Evolutionary conservation across 1,284 basidiomycete species (phyloP), one percentile per base, ranked within the genome.

Genomic region (Anthracocystis walkeri): DNA sequence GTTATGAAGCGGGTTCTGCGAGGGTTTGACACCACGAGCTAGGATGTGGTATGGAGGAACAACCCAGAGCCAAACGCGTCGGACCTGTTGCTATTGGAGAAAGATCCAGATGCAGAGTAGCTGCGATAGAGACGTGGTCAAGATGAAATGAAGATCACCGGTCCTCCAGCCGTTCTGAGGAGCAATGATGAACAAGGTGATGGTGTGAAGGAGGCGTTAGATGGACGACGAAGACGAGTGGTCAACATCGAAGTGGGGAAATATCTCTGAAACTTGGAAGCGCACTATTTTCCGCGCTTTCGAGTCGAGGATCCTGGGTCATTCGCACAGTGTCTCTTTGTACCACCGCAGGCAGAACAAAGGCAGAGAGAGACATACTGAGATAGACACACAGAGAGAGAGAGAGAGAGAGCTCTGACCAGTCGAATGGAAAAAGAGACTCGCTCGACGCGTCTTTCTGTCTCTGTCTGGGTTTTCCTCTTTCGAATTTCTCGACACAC

Each of bases 271-370:
- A 42, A 21, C 41, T n/a, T 42, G 18, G n/a, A n/a, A 11, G 18
- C 18, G 40, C 23, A 25, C 44, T 45, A 10, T 35, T 35, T 14
- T 35, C 33, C 33, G 33, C 33, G 33, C 33, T 35, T 18, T 49
- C 27, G 46, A 49, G 27, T 14, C 27, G 46, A 35, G 35, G 35
- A 49, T 49, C 48, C 48, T 49, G 48, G 48, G 48, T 49, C 27
- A 29, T 29, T 18, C 27, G 27, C 16, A 31, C 48, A 20, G 25
- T 14, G 4, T 23, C 4, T 12, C 29, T 18, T 29, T 49, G 48
- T 49, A 31, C 8, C 48, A 31, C 8, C 7, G 7, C 23, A 16
- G n/a, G 12, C 23, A 45, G 21, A 11, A 46, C 45, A 23, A 31
- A 11, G 7, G 12, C 33, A 35, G 33, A 8, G 7, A 31, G 29